These are phyloP conservation scores for Saccharomycopsis phalli DNA, from an alignment of 1,139 yeast species.

Conservation along the genomic window DNA sequence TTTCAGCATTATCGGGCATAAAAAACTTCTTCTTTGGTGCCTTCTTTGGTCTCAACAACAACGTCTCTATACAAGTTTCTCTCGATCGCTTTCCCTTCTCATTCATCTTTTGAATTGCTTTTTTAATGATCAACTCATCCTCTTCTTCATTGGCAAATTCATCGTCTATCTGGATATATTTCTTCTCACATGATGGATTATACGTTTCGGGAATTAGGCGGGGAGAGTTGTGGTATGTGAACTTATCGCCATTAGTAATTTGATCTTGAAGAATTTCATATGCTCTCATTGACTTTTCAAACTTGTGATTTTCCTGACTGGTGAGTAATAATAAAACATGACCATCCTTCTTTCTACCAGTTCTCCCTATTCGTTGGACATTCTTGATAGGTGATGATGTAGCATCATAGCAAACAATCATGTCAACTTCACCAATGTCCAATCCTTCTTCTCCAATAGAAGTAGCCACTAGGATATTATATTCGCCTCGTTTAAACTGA, in stretches of 20 bases:
- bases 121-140: conserved; percentile 59
- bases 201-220: conserved; percentile 54
- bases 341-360: conserved; percentile 93
- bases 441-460: conserved; percentile 98
- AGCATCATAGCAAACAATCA: conserved; percentile 87
- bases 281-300: conserved; percentile 78
- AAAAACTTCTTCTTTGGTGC: conserved; percentile 41
- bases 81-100: conserved; percentile 24
- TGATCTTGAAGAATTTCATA: conserved; percentile 69
- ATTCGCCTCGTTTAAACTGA: conserved; percentile 60
- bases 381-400: conserved; percentile 90
- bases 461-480: conserved; percentile 84
- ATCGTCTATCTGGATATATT: conserved; percentile 35
- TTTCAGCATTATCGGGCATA: conserved; percentile 72
- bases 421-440: conserved; percentile 95
- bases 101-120: conserved; percentile 41
- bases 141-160: conserved; percentile 61
- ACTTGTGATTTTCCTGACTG: conserved; percentile 67
- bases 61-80: conserved; percentile 12
- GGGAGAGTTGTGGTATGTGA: conserved; percentile 40
- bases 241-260: conserved; percentile 31
- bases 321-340: conserved; percentile 70
- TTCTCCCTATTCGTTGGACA: conserved; percentile 95
- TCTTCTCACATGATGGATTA: conserved; percentile 49
- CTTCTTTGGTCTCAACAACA: conserved; percentile 19